A percentile compares a stretch with the other conserved stretches of the same genome.
Conservation (phyloP, 2,329 filamentous ascomycete species). For the Massarina eburnea region DNA sequence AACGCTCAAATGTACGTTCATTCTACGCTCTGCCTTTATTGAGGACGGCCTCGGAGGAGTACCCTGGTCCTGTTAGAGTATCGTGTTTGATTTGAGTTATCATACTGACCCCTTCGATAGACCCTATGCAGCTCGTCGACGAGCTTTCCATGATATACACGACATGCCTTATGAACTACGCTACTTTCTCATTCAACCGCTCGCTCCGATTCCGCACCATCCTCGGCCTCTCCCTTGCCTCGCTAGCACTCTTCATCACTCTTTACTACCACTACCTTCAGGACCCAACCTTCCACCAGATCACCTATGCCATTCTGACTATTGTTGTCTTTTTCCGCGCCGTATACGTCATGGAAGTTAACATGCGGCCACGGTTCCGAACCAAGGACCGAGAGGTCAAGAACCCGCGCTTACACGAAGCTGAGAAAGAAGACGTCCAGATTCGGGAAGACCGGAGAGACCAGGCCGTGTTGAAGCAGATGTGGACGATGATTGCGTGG, state of each 20-base stretch:
- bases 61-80: background rate
- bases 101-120: slow-evolving; percentile 37
- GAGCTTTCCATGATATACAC: slow-evolving; percentile 74
- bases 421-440: slow-evolving; percentile 41
- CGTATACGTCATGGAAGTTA: slow-evolving; percentile 75
- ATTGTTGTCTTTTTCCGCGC: slow-evolving; percentile 69
- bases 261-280: slow-evolving; percentile 79
- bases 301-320: slow-evolving; percentile 73
- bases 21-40: too few relatives aligned
- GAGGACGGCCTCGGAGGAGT: background rate
- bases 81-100: background rate
- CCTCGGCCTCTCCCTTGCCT: slow-evolving; percentile 60
- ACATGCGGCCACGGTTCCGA: slow-evolving; percentile 59
- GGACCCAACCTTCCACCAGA: slow-evolving; percentile 81
- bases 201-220: slow-evolving; percentile 53
- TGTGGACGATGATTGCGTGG: slow-evolving; percentile 74
- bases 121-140: slow-evolving; percentile 71
- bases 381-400: slow-evolving; percentile 42
- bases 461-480: slow-evolving; percentile 60
- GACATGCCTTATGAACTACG: slow-evolving; percentile 67
- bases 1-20: slow-evolving; percentile 5
- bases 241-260: slow-evolving; percentile 66
- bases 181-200: slow-evolving; percentile 72
- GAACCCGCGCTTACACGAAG: slow-evolving; percentile 24
- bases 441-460: slow-evolving; percentile 58